Base-by-base conservation (phyloP, 371 early-diverging fungal genomes). In the Funneliformis caledonium region DNA sequence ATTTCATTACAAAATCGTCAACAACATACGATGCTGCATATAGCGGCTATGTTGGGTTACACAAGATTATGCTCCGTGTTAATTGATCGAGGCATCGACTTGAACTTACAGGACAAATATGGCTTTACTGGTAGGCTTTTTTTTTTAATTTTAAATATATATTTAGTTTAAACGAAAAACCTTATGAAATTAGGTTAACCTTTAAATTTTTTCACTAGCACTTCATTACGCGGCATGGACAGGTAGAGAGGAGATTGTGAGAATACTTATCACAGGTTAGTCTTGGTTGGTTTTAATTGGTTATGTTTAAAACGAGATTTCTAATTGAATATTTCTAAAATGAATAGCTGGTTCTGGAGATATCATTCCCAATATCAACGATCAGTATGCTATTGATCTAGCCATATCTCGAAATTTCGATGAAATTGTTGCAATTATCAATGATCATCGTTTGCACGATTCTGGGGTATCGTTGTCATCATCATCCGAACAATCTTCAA, bases 161-260 rank as follows among this genome's bases (percentile, higher is more conserved):
- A 16, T 42, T 16, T 72, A 43, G 37, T 16, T 22, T 12, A 56
- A 19, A 31, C 6, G 60, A 59, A 42, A 61, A 19, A 26, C 16
- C 31, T 73, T 31, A 56, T 56, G 3, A 31, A 12, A 16, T 43
- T 11, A 65, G 42, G 6, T n/a, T 70, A 37, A n/a, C 19, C 42
- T 11, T n/a, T 72, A 33, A 42, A 45, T 65, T 62, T 16, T 26
- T 62, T 48, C 26, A 37, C 2, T 60, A 80, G 81, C 88, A 1
- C 83, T 89, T 69, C 90, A 89, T 85, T 89, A 87, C 85, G 88
- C 90, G 64, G 88, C 89, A 83, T 89, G 90, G 90, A 85, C 88
- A 80, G 90, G 90, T 82, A 85, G 85, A 76, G 80, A 78, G 68
- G 83, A 85, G 0, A 86, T 88, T 80, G 90, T 88, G 2, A 82